Evolutionary conservation across 495 filamentous ascomycete species (phyloP), one percentile per base, ranked within the genome.

Genomic region (Annulohypoxylon bovei): DNA sequence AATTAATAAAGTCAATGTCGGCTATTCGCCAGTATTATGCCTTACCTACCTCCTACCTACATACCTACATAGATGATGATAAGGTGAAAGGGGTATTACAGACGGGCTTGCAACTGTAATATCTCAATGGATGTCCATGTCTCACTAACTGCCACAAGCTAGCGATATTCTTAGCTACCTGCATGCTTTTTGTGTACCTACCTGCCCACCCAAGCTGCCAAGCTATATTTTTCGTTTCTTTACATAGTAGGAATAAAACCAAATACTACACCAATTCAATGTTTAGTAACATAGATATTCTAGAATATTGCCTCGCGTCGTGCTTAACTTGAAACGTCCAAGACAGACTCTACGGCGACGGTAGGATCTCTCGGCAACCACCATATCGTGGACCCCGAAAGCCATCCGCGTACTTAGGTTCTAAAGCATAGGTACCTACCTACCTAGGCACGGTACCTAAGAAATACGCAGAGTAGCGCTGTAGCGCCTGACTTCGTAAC

Each of bases 401-500:
- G n/a, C 42, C 0, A 42, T 16, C 39, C 32, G 40, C 56, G 54
- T 52, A 62, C 62, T 65, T 56, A 47, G 67, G 39, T 52, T 65
- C 55, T 50, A 65, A 65, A 61, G 27, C 35, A 39, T 22, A n/a
- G 25, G 32, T 40, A 40, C 33, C 33, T 37, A 37, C n/a, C n/a
- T n/a, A n/a, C n/a, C n/a, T n/a, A n/a, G n/a, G n/a, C n/a, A n/a
- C n/a, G n/a, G n/a, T n/a, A n/a, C n/a, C n/a, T n/a, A 35, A 23
- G 27, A 37, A 22, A 39, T 56, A 56, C 53, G n/a, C 49, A 12
- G 33, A 44, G 40, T 16, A 46, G 40, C 32, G 28, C 12, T n/a
- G n/a, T n/a, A n/a, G n/a, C n/a, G n/a, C n/a, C n/a, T 5, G 58
- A 52, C 23, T 46, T 33, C 50, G 69, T 67, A 67, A 71, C 69